Evolutionary conservation across 106 monocot species (phyloP).

Genomic region (Posidonia australis): DNA sequence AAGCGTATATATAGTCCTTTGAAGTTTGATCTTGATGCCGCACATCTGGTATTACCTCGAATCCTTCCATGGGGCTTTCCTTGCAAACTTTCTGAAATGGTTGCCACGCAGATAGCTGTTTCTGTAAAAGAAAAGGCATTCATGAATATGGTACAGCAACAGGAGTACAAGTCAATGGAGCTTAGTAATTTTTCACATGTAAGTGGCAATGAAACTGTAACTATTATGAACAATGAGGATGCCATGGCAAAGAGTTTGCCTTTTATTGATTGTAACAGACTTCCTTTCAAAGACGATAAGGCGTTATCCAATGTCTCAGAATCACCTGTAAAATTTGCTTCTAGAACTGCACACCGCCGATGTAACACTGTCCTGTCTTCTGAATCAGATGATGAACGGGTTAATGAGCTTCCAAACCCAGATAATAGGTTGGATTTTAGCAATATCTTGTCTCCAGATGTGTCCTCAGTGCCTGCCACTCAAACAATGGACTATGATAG

Average conservation of each 20-base stretch:
- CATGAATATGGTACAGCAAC: slow-evolving; percentile 7
- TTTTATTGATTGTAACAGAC: slow-evolving; percentile 14
- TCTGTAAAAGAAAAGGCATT: slow-evolving; percentile 27
- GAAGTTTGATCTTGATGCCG: slow-evolving; percentile 58
- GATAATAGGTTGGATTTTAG: neutral
- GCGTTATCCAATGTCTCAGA: slow-evolving; percentile 33
- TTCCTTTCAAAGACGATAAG: slow-evolving; percentile 24
- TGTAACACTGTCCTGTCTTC: slow-evolving; percentile 39
- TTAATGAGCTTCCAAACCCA: slow-evolving; percentile 16
- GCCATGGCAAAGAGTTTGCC: slow-evolving; percentile 19
- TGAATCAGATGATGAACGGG: slow-evolving; percentile 47
- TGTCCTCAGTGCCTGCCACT: neutral
- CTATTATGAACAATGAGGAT: slow-evolving; percentile 28
- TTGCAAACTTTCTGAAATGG: slow-evolving; percentile 57
- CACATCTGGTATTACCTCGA: slow-evolving; percentile 39
- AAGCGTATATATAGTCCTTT: slow-evolving; percentile 23
- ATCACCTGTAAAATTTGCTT: slow-evolving; percentile 20
- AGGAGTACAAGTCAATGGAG: slow-evolving; percentile 12
- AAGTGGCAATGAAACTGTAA: neutral
- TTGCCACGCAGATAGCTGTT: slow-evolving; percentile 41
- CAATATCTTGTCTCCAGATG: slow-evolving; percentile 8
- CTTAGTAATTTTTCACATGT: slow-evolving; percentile 11
- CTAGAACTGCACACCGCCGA: slow-evolving; percentile 24
- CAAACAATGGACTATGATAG: slow-evolving; percentile 7
- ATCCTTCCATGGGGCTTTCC: slow-evolving; percentile 55